Percentiles rank a stretch among this genome's conserved stretches.
These are phyloP conservation scores for Neonectria faginata DNA, from an alignment of 2,329 filamentous ascomycete species.

Conservation along the genomic window DNA sequence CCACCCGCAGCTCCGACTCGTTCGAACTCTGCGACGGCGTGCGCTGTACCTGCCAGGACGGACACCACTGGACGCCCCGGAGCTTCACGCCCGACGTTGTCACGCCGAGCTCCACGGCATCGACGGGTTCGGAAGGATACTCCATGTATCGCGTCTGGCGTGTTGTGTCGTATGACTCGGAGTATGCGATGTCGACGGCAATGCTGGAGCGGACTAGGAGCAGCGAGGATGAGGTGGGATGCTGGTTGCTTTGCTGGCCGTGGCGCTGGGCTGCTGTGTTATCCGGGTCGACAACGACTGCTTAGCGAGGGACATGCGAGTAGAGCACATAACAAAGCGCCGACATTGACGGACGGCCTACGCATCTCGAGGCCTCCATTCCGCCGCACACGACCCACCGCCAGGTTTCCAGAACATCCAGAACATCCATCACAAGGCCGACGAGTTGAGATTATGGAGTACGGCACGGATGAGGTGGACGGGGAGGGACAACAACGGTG, in stretches of 20 bases:
- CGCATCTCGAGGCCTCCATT: not conserved
- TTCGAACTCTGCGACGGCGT: constrained; percentile 1
- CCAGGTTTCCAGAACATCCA: constrained; percentile 6
- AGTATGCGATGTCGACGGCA: not conserved
- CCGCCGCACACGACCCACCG: not conserved
- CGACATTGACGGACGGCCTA: not conserved
- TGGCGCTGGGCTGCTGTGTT: not conserved
- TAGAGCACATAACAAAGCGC: not conserved
- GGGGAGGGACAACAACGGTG: not conserved
- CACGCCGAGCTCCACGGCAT: not conserved
- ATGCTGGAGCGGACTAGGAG: not conserved
- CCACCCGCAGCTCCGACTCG: not conserved
- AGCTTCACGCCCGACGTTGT: not conserved
- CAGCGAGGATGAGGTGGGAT: not conserved
- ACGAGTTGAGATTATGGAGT: not conserved
- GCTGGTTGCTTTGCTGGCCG: not conserved
- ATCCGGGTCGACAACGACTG: not conserved
- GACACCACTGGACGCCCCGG: not conserved
- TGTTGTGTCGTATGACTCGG: not conserved
- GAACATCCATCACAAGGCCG: not conserved
- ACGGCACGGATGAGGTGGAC: not conserved
- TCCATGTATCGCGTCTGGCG: not conserved
- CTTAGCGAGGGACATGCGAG: no score
- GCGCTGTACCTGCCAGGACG: not conserved
- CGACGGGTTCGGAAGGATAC: not conserved